phyloP scores from a whole-genome alignment of 2,329 filamentous ascomycete species.

The Dactylellina cionopaga region DNA sequence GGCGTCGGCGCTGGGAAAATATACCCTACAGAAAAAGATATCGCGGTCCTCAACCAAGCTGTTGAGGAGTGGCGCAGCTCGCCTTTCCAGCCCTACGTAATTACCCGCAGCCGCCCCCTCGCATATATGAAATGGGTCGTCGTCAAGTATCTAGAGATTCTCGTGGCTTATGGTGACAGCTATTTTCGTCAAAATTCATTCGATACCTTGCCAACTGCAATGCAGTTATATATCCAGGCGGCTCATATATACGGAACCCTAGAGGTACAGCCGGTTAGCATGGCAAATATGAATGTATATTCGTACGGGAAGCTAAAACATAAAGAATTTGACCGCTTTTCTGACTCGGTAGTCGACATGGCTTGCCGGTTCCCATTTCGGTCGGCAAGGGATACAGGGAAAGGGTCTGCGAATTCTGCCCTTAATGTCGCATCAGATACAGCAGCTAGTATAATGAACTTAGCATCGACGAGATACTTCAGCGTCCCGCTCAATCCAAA shows the following conservation, averaged over 20 bases:
- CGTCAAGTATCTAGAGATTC: constrained; percentile 59
- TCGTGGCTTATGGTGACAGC: constrained; percentile 58
- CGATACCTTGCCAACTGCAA: constrained; percentile 58
- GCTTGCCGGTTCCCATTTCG: constrained; percentile 55
- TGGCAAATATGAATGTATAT: neutral
- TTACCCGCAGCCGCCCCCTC: constrained; percentile 55
- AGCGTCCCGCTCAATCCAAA: constrained; percentile 57
- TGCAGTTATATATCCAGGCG: constrained; percentile 57
- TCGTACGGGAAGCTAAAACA: neutral
- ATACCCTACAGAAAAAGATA: constrained; percentile 4
- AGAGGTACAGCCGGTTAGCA: neutral
- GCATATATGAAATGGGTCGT: constrained; percentile 59
- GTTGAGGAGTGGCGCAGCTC: constrained; percentile 53
- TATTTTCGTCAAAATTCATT: constrained; percentile 56
- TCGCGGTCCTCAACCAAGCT: neutral
- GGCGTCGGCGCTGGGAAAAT: neutral
- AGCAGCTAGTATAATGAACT: neutral
- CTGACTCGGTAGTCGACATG: neutral
- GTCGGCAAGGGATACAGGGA: neutral
- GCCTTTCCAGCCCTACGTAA: constrained; percentile 55
- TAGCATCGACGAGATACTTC: constrained; percentile 57
- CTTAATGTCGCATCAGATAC: neutral
- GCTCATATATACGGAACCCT: constrained; percentile 56
- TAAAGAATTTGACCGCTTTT: neutral
- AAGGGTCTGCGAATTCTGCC: neutral